Evolutionary conservation across 2,329 filamentous ascomycete species (phyloP), one percentile per base, ranked within the genome.

Genomic region (Aureobasidium sp.): DNA sequence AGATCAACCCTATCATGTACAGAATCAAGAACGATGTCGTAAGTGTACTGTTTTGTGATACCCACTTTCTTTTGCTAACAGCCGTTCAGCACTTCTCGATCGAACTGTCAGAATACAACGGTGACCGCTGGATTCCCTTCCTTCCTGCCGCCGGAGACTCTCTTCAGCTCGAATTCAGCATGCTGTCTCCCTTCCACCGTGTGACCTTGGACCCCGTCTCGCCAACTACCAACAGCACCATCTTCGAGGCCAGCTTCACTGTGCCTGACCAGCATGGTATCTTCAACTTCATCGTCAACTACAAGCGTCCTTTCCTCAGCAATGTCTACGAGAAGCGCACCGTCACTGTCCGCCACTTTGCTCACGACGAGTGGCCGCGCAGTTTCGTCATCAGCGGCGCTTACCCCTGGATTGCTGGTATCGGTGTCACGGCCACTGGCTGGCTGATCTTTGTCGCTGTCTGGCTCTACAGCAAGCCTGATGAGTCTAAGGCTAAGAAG

Each of bases 201-300:
- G 82, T 97, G 37, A 81, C 86, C 64, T 86, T 99, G 36, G 70
- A 78, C 9, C 83, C 84, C 0, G 74, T 80, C 11, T 75, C 77
- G 36, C 80, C 80, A 29, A 87, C 86, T 1, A 75, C 81, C 61
- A 87, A 90, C 69, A 85, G 86, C 66, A 87, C 89, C 55, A 82
- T 89, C 65, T 99, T 87, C 80, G 82, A 83, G 65, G 82, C 84
- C 49, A 82, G 84, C 27, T 97, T 99, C 77, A 88, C 82, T 66
- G 83, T 93, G 4, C 94, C 94, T 5, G 94, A 99, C 74, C 94
- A 99, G 77, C 94, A 99, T 79, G 94, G 94, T 73, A 97, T 99
- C 77, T 99, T 97, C 83, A 96, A 96, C 79, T 97, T 99, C 83
- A 86, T 87, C 73, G 83, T 97, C 76, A 96, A 97, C 82, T 97